Evolutionary conservation across 176 grass and related monocot species (phyloP), one percentile per base, ranked within the genome.

Genomic region (Cocos nucifera): DNA sequence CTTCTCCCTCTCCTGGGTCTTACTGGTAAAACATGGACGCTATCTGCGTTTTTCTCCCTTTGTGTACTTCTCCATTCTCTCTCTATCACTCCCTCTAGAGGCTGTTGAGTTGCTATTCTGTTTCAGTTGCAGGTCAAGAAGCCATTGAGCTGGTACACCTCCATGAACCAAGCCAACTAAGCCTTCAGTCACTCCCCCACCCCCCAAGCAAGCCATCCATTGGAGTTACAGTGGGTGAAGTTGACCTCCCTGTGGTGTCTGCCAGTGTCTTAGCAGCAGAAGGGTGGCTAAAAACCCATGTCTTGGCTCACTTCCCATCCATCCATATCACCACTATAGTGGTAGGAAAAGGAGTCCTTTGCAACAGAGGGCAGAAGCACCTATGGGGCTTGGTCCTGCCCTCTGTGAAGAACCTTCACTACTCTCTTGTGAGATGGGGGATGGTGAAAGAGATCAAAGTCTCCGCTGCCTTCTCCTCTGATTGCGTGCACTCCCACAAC

Each of bases 81-180:
- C 5, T n/a, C 6, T 44, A 27, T 79, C 15, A 16, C 6, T 26
- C 0, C 59, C 21, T 6, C 8, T 62, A 9, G 7, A 14, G 35
- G 35, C 35, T 14, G 5, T 39, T 39, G 35, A 39, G 8, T 39
- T 10, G 35, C 5, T 39, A 12, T 72, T 82, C 20, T 61, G 19
- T 52, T 12, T 15, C 78, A 80, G 79, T 77, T 77, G 53, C 57
- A 82, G 80, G 80, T 82, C 80, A 82, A 77, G 80, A 82, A 82
- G 63, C 20, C 15, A 54, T 67, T 52, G 63, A 77, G 68, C 19
- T 82, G 22, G 73, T 55, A 50, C 67, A 66, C 56, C 66, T 61
- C 61, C 55, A 75, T 15, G 72, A 24, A 35, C 55, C 59, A 35
- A 48, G 22, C 18, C 19, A 19, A 22, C 30, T 15, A 20, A 53